Base-by-base conservation (phyloP, 176 grass and related monocot genomes). In the Zea luxurians region DNA sequence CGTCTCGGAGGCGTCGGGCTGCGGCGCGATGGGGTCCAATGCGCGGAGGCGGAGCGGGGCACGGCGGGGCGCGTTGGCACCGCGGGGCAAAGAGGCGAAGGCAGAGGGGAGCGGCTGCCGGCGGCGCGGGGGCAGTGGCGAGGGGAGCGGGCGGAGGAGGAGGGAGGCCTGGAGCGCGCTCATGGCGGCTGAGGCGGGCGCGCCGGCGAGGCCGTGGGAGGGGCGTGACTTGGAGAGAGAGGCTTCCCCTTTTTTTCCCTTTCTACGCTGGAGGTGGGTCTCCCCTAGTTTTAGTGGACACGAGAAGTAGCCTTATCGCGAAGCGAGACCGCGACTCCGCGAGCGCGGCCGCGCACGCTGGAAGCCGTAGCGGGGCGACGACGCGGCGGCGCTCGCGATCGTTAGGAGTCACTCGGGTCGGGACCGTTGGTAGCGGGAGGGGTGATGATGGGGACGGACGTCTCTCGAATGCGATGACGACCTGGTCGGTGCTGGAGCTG, bases 101-200 rank as follows among this genome's bases (percentile, higher is more conserved):
- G 83, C 10, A 69, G 89, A 59, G 81, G 55, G n/a, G 35, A 47
- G 17, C 18, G 61, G 70, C 12, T 67, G 76, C 20, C 76, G 66
- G 61, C 71, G 74, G 11, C 71, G 82, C 5, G 75, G 70, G 67
- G 74, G 72, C 0, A 71, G 70, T 57, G 90, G 70, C 4, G 90
- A 82, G 68, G 80, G 74, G 48, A 86, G 78, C 40, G 87, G 82
- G 72, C 86, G 88, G 87, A 96, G 48, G 85, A 90, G 73, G 82
- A 96, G 90, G 59, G 87, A 90, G 2, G 87, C 90, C 82, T 97
- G 93, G 48, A 92, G 90, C 52, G 87, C 85, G 50, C 43, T 86
- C 93, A 97, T 97, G 85, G 80, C 55, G 57, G 62, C 45, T 10
- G 66, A 6, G 35, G 77, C 20, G 48, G 80, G 64, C 59, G 67